Evolutionary conservation across 1,139 yeast species (phyloP), one percentile per base, ranked within the genome.

Genomic region (Yamadazyma atmosphaerica): DNA sequence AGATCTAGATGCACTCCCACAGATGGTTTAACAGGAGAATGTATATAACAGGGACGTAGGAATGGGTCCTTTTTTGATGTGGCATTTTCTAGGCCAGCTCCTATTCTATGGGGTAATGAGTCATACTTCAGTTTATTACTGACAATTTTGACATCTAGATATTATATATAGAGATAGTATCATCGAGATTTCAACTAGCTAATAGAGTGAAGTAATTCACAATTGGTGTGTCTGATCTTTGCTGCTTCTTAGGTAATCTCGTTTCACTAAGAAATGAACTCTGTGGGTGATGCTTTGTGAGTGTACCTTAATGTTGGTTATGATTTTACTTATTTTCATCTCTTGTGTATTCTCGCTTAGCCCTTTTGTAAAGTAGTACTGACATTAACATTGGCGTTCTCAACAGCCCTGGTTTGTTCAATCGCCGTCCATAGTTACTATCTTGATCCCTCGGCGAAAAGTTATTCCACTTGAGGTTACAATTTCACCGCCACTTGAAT

Each of bases 1-100:
- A 28, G 31, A 28, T 28, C 31, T 16, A 28, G 31, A 28, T 28
- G 31, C 11, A 28, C 31, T 15, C 15, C 17, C n/a, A n/a, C n/a
- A 19, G 22, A 19, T 19, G 9, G 22, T 19, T 19, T 19, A 9
- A 9, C 9, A 19, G 22, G 22, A 13, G 31, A 14, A 15, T 28
- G 31, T 16, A 16, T 28, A 28, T 11, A 28, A n/a, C 8, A 14
- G 23, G 23, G 23, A 21, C 7, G 10, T 21, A 24, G 4, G 6
- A 19, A 19, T 6, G 22, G 22, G 9, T 19, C 22, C 9, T n/a
- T n/a, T n/a, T n/a, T n/a, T n/a, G n/a, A 21, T 24, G n/a, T 24
- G 27, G 27, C 27, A n/a, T 24, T 24, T n/a, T n/a, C n/a, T n/a
- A n/a, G n/a, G n/a, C 23, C 10, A n/a, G n/a, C n/a, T n/a, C n/a